These are phyloP conservation scores for Pluteus cervinus DNA, from an alignment of 768 basidiomycete species.

Conservation along the genomic window DNA sequence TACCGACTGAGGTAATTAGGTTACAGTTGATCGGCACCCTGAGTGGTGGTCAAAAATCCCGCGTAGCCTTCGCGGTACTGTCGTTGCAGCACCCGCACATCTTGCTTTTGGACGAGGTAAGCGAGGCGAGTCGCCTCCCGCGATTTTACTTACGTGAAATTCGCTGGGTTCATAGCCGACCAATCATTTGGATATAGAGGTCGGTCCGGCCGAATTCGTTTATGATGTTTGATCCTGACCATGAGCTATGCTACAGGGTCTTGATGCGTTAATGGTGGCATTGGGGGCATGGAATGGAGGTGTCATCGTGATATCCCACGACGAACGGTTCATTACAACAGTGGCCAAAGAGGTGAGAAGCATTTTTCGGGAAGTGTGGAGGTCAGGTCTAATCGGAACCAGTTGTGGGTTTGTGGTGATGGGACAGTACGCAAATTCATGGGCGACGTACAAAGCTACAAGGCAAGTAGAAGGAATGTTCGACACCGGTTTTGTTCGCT, in stretches of 20 bases:
- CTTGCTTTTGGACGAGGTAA: constrained; percentile 87
- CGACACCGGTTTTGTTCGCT: background rate
- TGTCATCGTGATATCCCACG: constrained; percentile 91
- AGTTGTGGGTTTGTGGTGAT: constrained; percentile 94
- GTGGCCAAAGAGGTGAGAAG: constrained; percentile 72
- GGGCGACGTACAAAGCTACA: constrained; percentile 90
- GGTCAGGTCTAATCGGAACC: constrained; percentile 4
- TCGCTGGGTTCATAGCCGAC: constrained; percentile 60
- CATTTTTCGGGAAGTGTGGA: background rate
- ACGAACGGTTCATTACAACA: constrained; percentile 90
- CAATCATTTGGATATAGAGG: constrained; percentile 95
- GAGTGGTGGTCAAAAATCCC: constrained; percentile 93
- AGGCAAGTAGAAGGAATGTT: constrained; percentile 40
- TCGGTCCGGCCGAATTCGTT: constrained; percentile 18
- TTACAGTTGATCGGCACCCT: constrained; percentile 88
- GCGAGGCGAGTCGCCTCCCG: constrained; percentile 12
- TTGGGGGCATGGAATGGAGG: constrained; percentile 81
- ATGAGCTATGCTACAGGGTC: constrained; percentile 49
- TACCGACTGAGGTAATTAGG: constrained; percentile 23
- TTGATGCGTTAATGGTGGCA: constrained; percentile 91
- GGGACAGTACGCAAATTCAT: constrained; percentile 76
- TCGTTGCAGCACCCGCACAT: constrained; percentile 90
- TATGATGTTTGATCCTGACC: constrained; percentile 8
- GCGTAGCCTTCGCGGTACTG: constrained; percentile 87
- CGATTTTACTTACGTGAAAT: constrained; percentile 3